These are phyloP conservation scores for Farysia itapuensis DNA, from an alignment of 1,284 basidiomycete species.

Conservation along the genomic window DNA sequence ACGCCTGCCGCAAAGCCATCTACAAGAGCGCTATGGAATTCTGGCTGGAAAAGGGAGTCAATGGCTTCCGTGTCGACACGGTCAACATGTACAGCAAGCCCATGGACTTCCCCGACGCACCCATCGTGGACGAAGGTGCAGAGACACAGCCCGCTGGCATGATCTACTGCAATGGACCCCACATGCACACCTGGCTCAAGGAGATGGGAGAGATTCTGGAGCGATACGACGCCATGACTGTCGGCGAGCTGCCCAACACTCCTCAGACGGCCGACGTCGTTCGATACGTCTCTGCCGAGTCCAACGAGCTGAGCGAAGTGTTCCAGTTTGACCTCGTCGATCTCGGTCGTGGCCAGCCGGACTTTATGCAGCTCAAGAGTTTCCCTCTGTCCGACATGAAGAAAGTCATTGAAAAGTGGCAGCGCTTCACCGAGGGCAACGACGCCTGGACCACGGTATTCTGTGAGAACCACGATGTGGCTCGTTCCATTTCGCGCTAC, in stretches of 20 bases:
- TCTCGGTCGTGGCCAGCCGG: constrained; percentile 60
- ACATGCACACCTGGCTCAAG: constrained; percentile 70
- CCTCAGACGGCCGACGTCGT: constrained; percentile 64
- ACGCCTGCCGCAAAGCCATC: constrained; percentile 65
- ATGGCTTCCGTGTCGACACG: constrained; percentile 67
- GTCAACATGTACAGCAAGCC: constrained; percentile 56
- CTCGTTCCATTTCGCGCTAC: constrained; percentile 67
- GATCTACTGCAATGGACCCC: constrained; percentile 47
- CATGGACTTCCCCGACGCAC: constrained; percentile 55
- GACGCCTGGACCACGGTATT: constrained; percentile 47
- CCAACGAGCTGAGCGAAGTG: constrained; percentile 67
- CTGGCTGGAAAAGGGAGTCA: constrained; percentile 74
- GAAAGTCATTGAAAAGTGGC: constrained; percentile 68
- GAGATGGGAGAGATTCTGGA: constrained; percentile 66
- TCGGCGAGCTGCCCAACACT: constrained; percentile 66
- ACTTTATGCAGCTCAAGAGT: constrained; percentile 62
- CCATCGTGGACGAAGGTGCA: constrained; percentile 63
- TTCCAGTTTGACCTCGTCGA: constrained; percentile 72
- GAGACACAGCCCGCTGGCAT: constrained; percentile 67
- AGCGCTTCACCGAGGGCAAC: constrained; percentile 57
- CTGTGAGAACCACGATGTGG: constrained; percentile 71
- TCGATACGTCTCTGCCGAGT: constrained; percentile 67
- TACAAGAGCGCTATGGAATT: constrained; percentile 69
- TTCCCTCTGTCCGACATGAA: constrained; percentile 69
- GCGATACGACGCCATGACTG: constrained; percentile 66